Evolutionary conservation across 257 asterid genomes (phyloP).

Genomic region (Solanum habrochaites): DNA sequence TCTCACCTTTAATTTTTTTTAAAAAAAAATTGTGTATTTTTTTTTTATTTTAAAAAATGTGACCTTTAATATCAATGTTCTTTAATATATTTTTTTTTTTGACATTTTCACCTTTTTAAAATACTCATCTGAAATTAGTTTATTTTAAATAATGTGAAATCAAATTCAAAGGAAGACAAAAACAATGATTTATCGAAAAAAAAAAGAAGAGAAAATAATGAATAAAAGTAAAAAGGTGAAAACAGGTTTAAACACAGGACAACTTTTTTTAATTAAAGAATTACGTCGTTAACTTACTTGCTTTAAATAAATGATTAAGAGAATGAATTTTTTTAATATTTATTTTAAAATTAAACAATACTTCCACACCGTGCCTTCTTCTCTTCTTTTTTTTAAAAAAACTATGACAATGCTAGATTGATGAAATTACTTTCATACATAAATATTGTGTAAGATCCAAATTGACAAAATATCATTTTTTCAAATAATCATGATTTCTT

Average conservation of each 20-base stretch:
- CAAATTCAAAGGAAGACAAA: background rate
- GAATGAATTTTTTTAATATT: background rate
- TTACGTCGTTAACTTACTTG: background rate
- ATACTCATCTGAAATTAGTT: background rate
- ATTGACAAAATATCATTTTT: background rate
- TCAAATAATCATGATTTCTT: too few relatives aligned
- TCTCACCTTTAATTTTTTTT: background rate
- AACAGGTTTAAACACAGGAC: background rate
- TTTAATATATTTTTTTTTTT: too few relatives aligned
- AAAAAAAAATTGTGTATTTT: fast-evolving
- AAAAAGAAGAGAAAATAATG: background rate
- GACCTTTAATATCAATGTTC: background rate
- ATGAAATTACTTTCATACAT: background rate
- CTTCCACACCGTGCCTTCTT: background rate
- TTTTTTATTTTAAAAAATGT: too few relatives aligned
- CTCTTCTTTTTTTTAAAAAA: too few relatives aligned
- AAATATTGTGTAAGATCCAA: background rate
- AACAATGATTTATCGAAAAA: background rate
- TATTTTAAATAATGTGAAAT: background rate
- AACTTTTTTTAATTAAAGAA: too few relatives aligned
- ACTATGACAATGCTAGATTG: too few relatives aligned
- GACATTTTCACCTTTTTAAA: background rate
- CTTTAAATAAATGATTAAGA: too few relatives aligned
- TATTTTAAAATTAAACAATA: too few relatives aligned
- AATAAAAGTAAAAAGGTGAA: background rate